A percentile compares a stretch with the other conserved stretches of the same genome.
Conservation (phyloP, 208 protist genomes). For the Acanthamoeba castellanii region DNA sequence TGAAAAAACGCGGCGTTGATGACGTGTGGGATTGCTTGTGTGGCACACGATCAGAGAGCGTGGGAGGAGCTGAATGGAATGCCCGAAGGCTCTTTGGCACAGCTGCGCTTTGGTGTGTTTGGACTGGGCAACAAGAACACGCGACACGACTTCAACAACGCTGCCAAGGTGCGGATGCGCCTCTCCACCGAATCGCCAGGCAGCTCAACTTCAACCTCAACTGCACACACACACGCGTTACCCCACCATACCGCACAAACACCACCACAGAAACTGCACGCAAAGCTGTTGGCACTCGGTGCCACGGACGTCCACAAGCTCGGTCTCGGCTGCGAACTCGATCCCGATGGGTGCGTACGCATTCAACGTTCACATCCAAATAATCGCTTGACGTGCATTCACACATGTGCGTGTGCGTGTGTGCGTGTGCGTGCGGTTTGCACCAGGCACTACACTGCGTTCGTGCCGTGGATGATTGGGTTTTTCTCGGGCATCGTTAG, state of each 20-base stretch:
- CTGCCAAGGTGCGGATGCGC: slow-evolving; percentile 14
- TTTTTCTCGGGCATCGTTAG: slow-evolving; percentile 7
- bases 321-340: slow-evolving; percentile 39
- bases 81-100: neutral
- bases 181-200: neutral
- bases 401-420: no score
- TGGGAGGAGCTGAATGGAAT: neutral
- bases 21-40: neutral
- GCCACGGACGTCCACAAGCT: slow-evolving; percentile 35
- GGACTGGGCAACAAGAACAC: slow-evolving; percentile 72
- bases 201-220: neutral
- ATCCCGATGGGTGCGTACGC: slow-evolving; percentile 25
- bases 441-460: slow-evolving; percentile 53
- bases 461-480: slow-evolving; percentile 63
- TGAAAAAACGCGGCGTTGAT: neutral
- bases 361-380: neutral
- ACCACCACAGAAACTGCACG: slow-evolving; percentile 16
- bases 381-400: neutral
- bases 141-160: slow-evolving; percentile 49
- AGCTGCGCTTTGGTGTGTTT: slow-evolving; percentile 49
- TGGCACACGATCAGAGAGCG: neutral
- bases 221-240: neutral
- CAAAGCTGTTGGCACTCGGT: slow-evolving; percentile 18
- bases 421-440: neutral
- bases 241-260: neutral